Evolutionary conservation across 2,329 filamentous ascomycete species (phyloP).

Genomic region (Calonectria honghensis): DNA sequence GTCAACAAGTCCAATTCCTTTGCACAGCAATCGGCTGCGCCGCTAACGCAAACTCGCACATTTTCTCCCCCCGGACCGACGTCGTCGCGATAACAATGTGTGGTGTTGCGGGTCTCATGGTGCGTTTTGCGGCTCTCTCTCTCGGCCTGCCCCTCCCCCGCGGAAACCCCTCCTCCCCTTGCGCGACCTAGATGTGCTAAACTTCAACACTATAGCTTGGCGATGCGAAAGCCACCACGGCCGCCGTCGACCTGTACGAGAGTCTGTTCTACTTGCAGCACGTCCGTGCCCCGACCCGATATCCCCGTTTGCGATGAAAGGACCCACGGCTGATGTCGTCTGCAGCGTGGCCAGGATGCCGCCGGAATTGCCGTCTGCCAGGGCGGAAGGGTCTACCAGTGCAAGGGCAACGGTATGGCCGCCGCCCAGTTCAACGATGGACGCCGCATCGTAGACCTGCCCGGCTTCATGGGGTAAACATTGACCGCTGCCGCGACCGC

Average conservation of each 20-base stretch:
- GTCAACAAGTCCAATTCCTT: not conserved
- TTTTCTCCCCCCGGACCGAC: not conserved
- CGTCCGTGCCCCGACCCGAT: conserved; percentile 54
- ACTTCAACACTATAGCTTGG: conserved; percentile 52
- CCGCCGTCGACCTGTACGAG: conserved; percentile 81
- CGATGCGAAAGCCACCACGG: conserved; percentile 62
- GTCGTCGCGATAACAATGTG: not conserved
- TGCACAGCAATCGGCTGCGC: conserved; percentile 1
- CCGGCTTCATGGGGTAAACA: conserved; percentile 85
- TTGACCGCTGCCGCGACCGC: not conserved
- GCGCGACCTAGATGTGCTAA: not conserved
- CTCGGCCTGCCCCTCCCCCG: not conserved
- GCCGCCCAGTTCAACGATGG: conserved; percentile 85
- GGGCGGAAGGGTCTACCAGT: conserved; percentile 89
- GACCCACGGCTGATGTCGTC: conserved; percentile 49
- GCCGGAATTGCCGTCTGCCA: conserved; percentile 86
- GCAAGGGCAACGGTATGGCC: conserved; percentile 92
- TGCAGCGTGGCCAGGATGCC: conserved; percentile 88
- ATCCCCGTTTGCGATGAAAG: conserved; percentile 48
- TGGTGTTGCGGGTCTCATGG: conserved; percentile 5
- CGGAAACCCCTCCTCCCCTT: not conserved
- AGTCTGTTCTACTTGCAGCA: conserved; percentile 81
- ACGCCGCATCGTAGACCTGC: conserved; percentile 73
- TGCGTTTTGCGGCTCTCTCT: not conserved
- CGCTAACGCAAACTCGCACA: conserved; percentile 30